Percentiles rank a stretch among this genome's conserved stretches.
Conservation (phyloP, 2,329 filamentous ascomycete species). For the Botryotinia globosa region DNA sequence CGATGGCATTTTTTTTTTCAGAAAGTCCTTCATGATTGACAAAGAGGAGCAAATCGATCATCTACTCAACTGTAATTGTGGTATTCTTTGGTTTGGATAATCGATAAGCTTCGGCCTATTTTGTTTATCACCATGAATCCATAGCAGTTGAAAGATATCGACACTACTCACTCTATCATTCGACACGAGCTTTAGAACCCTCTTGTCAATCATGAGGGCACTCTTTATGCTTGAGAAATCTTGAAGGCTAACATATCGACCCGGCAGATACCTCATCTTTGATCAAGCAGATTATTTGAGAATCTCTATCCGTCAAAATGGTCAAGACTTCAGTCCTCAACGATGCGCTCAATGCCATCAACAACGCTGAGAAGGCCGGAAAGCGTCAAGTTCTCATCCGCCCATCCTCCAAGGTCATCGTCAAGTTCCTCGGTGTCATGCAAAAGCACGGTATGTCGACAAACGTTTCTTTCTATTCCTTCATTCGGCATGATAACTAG, state of each 20-base stretch:
- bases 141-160: slow-evolving; percentile 40
- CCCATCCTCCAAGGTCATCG: slow-evolving; percentile 98
- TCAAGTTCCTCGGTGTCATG: slow-evolving; percentile 99
- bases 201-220: slow-evolving; percentile 57
- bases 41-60: slow-evolving; percentile 53
- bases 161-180: slow-evolving; percentile 64
- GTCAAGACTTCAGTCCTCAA: slow-evolving; percentile 99
- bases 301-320: slow-evolving; percentile 88
- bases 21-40: slow-evolving; percentile 39
- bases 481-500: slow-evolving; percentile 99
- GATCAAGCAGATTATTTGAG: slow-evolving; percentile 61
- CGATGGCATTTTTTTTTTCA: slow-evolving; percentile 14
- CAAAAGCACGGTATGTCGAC: slow-evolving; percentile 91
- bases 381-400: slow-evolving; percentile 99
- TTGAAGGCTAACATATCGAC: slow-evolving; percentile 58
- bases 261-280: slow-evolving; percentile 64
- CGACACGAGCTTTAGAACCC: slow-evolving; percentile 69
- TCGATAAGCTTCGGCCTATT: background rate
- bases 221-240: slow-evolving; percentile 63
- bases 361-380: slow-evolving; percentile 99
- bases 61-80: slow-evolving; percentile 33
- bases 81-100: background rate
- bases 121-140: slow-evolving; percentile 15
- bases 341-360: slow-evolving; percentile 98
- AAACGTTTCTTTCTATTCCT: slow-evolving; percentile 20